Base-by-base conservation (phyloP, 2,329 filamentous ascomycete species). In the Aspergillus transmontanensis region DNA sequence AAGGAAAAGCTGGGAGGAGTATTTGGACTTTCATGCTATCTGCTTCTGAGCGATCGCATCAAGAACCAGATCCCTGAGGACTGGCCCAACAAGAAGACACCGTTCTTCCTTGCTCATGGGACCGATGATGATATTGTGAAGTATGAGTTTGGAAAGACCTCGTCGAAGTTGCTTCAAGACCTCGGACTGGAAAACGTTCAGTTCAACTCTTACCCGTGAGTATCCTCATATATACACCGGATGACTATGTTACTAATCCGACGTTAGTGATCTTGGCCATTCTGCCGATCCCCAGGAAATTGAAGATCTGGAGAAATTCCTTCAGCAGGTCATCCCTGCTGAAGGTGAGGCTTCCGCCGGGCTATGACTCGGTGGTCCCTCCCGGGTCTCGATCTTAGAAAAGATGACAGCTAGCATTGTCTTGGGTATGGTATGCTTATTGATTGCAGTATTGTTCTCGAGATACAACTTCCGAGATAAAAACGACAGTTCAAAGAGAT, bases 101-200 rank as follows among this genome's bases (percentile, higher is more conserved):
- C 91, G 1, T 88, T 98, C 66, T 92, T 95, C 78, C 90, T 97
- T 89, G 93, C 87, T 14, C 95, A 98, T 71, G 95, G 95, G n/a
- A 86, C 89, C 65, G 80, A 80, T 0, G 94, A 99, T 76, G 84
- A 84, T 16, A 81, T 97, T 3, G 91, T 97, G 10, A 85, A 83
- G 69, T 85, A 88, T 50, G 80, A 85, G 61, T 90, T 91, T 78
- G 94, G 92, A 16, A 79, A 87, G 75, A 76, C 83, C 78, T 93
- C 91, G 28, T 87, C 85, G 3, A 84, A 92, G 46, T 76, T 84
- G 63, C 79, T 98, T 58, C 89, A 87, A 76, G 84, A 86, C 45
- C 79, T 89, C 76, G 92, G 92, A 0, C 90, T 89, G 76, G 84
- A 75, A 55, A 63, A 90, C 60, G 90, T 95, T 6, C 86, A 89